These are phyloP conservation scores for Ceratocystis ficicola DNA, from an alignment of 2,329 filamentous ascomycete species.

Conservation along the genomic window DNA sequence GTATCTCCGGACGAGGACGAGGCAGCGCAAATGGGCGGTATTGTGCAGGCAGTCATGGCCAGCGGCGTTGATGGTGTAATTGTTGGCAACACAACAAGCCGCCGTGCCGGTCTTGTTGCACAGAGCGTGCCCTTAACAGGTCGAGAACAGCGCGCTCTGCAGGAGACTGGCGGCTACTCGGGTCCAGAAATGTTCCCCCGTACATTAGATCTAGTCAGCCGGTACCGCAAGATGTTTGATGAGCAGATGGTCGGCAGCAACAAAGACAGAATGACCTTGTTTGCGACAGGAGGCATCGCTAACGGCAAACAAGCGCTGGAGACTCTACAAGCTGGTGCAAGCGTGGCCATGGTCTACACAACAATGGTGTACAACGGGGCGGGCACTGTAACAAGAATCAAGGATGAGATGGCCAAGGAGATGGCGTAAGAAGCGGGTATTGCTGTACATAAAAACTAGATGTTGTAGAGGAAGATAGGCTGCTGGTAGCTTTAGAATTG, in stretches of 20 bases:
- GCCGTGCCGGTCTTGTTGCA: slow-evolving; percentile 56
- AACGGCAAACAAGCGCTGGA: slow-evolving; percentile 72
- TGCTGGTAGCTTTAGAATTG: neutral
- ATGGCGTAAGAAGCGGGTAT: slow-evolving; percentile 26
- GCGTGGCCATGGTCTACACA: slow-evolving; percentile 85
- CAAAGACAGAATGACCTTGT: slow-evolving; percentile 61
- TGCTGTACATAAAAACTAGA: neutral
- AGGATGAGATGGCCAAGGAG: slow-evolving; percentile 45
- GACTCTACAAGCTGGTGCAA: slow-evolving; percentile 78
- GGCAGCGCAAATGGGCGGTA: slow-evolving; percentile 70
- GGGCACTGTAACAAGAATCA: slow-evolving; percentile 53
- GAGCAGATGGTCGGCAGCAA: slow-evolving; percentile 29
- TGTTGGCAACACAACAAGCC: slow-evolving; percentile 90
- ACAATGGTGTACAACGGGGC: slow-evolving; percentile 52
- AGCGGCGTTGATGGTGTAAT: slow-evolving; percentile 91
- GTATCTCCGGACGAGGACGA: slow-evolving; percentile 92
- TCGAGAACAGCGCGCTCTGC: slow-evolving; percentile 54
- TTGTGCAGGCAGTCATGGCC: slow-evolving; percentile 70
- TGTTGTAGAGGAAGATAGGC: slow-evolving; percentile 3
- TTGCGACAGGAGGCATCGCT: slow-evolving; percentile 86
- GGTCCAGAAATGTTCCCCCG: slow-evolving; percentile 78
- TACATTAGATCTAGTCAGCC: slow-evolving; percentile 64
- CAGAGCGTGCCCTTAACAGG: slow-evolving; percentile 50
- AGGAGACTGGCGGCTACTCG: slow-evolving; percentile 77
- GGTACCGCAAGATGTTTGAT: slow-evolving; percentile 62